Evolutionary conservation across 306 rosid genomes (phyloP).

Genomic region (Crotalaria pallida): DNA sequence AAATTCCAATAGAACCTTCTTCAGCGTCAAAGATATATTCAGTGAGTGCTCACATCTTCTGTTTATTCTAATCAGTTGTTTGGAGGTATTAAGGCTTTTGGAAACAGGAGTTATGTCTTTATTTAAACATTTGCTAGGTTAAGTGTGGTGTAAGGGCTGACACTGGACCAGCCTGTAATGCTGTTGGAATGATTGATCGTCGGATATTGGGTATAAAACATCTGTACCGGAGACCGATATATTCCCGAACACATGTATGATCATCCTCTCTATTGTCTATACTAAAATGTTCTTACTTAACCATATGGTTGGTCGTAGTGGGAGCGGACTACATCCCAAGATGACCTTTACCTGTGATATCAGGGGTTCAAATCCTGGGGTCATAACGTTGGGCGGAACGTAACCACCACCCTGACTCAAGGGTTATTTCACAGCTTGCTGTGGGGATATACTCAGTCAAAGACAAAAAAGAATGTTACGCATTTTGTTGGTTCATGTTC

Average conservation of each 20-base stretch:
- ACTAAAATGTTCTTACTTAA: background rate
- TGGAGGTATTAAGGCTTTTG: background rate
- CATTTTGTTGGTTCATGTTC: background rate
- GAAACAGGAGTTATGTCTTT: slow-evolving; percentile 1
- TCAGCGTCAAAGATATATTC: slow-evolving; percentile 44
- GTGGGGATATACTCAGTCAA: too few relatives aligned
- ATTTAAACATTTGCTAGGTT: slow-evolving; percentile 40
- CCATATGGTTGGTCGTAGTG: too few relatives aligned
- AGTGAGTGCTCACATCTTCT: slow-evolving; percentile 39
- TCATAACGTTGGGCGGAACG: too few relatives aligned
- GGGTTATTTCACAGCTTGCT: too few relatives aligned
- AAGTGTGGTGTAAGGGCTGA: slow-evolving; percentile 82
- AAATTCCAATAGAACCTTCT: slow-evolving; percentile 40
- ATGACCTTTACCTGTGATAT: too few relatives aligned
- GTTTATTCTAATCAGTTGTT: background rate
- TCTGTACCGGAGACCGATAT: slow-evolving; percentile 58
- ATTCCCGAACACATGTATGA: slow-evolving; percentile 62
- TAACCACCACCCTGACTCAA: too few relatives aligned
- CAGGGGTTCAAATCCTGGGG: too few relatives aligned
- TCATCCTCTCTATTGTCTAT: background rate
- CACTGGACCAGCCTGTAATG: slow-evolving; percentile 85
- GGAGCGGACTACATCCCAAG: too few relatives aligned
- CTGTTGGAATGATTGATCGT: slow-evolving; percentile 89
- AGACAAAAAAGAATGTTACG: too few relatives aligned
- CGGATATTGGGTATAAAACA: slow-evolving; percentile 67